Evolutionary conservation across 352 stramenopile species (phyloP).

Genomic region (Pythium graminicola): DNA sequence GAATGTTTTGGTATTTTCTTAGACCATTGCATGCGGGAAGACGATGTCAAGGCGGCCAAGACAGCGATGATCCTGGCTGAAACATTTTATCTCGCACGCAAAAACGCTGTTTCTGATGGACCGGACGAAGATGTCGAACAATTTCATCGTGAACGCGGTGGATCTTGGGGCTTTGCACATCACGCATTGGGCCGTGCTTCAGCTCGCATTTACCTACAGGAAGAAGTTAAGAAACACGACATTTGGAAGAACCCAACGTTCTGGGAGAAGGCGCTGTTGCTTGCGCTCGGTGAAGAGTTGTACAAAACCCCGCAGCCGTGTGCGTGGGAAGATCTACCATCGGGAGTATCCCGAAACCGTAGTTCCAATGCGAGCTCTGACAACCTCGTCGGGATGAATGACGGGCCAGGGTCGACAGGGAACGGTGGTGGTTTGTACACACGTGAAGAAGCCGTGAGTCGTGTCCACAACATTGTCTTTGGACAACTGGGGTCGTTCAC

Average conservation of each 20-base stretch:
- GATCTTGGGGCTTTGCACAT: conserved; percentile 23
- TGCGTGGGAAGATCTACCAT: conserved; percentile 75
- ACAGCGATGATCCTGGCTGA: conserved; percentile 84
- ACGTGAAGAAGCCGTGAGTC: conserved; percentile 73
- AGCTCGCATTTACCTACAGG: conserved; percentile 66
- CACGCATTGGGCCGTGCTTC: conserved; percentile 37
- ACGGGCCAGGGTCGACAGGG: not conserved
- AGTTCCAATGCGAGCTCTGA: conserved; percentile 5
- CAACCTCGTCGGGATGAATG: not conserved
- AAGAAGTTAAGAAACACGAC: conserved; percentile 75
- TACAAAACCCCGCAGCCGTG: conserved; percentile 67
- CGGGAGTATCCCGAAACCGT: conserved; percentile 13
- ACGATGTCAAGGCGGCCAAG: conserved; percentile 81
- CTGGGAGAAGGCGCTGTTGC: conserved; percentile 79
- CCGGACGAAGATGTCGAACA: conserved; percentile 18
- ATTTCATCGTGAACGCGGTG: conserved; percentile 21
- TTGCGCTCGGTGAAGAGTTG: conserved; percentile 77
- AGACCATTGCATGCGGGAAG: conserved; percentile 62
- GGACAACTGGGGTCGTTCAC: conserved; percentile 81
- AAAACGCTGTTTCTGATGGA: not conserved
- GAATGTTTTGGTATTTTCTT: conserved; percentile 69
- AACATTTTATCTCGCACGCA: conserved; percentile 56
- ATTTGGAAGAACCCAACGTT: conserved; percentile 85
- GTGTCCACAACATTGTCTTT: conserved; percentile 87
- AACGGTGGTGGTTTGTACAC: conserved; percentile 23